These are phyloP conservation scores for Solanum piurae DNA, from an alignment of 257 asterid genomes.

Conservation along the genomic window DNA sequence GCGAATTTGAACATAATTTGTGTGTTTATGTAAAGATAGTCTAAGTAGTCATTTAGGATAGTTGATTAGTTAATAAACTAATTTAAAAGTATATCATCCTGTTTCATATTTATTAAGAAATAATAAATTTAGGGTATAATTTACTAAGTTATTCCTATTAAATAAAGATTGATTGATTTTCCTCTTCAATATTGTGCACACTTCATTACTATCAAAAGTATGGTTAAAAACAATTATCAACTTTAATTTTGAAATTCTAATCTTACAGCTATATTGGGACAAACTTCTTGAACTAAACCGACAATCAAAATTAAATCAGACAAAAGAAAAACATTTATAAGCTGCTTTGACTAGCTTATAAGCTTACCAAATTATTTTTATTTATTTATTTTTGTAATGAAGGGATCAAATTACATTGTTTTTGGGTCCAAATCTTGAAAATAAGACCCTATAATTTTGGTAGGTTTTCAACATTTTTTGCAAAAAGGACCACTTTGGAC, in stretches of 20 bases:
- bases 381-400: not conserved
- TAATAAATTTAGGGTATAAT: not conserved
- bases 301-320: not conserved
- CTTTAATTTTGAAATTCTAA: not conserved
- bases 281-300: not conserved
- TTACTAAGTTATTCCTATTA: not conserved
- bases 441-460: not conserved
- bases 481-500: constrained; percentile 7
- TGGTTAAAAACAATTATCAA: not conserved
- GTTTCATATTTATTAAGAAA: not conserved
- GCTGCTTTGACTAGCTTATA: not conserved
- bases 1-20: not conserved
- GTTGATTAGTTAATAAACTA: too few species aligned
- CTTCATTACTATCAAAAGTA: not conserved
- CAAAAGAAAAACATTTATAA: not conserved
- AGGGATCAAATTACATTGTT: not conserved
- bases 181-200: not conserved
- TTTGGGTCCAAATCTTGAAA: not conserved
- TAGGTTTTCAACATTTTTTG: not conserved
- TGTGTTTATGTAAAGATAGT: not conserved
- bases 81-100: too few species aligned
- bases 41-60: not conserved
- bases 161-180: not conserved
- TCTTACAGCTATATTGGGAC: not conserved
- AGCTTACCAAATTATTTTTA: not conserved